Base-by-base conservation (phyloP, 2,329 filamentous ascomycete species). In the Neospermospora avenae region DNA sequence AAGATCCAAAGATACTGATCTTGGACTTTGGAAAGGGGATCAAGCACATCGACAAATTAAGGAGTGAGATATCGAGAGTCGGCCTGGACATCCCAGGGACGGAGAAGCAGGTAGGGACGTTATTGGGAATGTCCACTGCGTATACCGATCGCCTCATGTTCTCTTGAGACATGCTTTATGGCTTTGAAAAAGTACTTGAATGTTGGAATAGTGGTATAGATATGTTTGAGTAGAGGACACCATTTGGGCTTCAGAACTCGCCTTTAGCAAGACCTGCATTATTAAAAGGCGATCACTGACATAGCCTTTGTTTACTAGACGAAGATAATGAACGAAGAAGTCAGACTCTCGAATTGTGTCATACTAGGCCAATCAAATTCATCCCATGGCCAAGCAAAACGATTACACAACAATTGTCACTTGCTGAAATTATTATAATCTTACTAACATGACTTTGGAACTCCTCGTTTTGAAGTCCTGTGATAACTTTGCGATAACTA, bases 1-100 rank as follows among this genome's bases (percentile, higher is more conserved):
- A 99, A 75, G 93, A 97, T 70, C 90, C 93, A 35, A 88, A 96
- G 72, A 92, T 96, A 55, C 77, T 98, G 60, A 89, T 99, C 62
- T 88, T 98, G 81, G 95, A 99, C 77, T 99, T 98, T 77, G 95
- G 85, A 31, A 80, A 80, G 18, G 80, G 78, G 45, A 77, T 88
- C 4, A 72, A 78, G 28, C 81, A 84, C 28, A 82, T 89, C 44
- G 80, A 84, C 62, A 77, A 79, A 71, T 75, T 89, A 42, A 82
- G 86, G 73, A 84, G 80, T 58, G 22, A 42, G 42, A 11, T 22
- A 18, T 18, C 31, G n/a, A 35, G 5, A 51, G 14, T 37, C 6
- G 31, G 14, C 5, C 16, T 11, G 35, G 3, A 14, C 8, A 1
- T 37, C 34, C n/a, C 34, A 37, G 28, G 11, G 22, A n/a, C n/a